These are phyloP conservation scores for Desmodesmus armatus DNA, from an alignment of 139 green algal genomes.

Conservation along the genomic window DNA sequence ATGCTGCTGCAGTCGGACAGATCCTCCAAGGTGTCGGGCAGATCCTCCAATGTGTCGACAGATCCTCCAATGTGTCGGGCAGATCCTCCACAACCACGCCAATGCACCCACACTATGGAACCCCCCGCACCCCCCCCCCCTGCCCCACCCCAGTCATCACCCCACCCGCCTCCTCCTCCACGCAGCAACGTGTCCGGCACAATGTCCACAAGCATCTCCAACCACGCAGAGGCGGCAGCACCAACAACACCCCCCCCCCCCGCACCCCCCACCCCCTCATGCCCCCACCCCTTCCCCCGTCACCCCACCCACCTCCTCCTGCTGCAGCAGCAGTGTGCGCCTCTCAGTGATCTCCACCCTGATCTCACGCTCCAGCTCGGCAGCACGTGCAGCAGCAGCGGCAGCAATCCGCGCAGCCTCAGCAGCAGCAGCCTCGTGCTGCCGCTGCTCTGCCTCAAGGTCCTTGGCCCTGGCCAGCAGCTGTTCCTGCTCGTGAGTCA, in stretches of 20 bases:
- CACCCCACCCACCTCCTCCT: not conserved
- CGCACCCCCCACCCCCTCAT: not conserved
- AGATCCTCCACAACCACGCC: too few relatives aligned
- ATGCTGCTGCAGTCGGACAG: too few relatives aligned
- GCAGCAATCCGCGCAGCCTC: slow-evolving; percentile 11
- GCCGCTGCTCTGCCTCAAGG: not conserved
- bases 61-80: too few relatives aligned
- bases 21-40: too few relatives aligned
- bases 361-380: not conserved
- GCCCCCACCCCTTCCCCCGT: not conserved
- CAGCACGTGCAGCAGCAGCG: not conserved
- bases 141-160: too few relatives aligned
- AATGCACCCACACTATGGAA: too few relatives aligned
- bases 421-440: slow-evolving; percentile 15
- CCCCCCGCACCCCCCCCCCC: too few relatives aligned
- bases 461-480: slow-evolving; percentile 6
- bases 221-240: not conserved
- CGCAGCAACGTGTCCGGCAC: too few relatives aligned
- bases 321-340: slow-evolving; percentile 17
- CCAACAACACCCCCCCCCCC: not conserved
- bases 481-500: not conserved
- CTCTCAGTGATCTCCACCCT: not conserved
- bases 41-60: too few relatives aligned
- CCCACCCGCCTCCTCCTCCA: too few relatives aligned
- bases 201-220: not conserved